These are phyloP conservation scores for Ceriops decandra DNA, from an alignment of 345 rosid genomes.

Conservation along the genomic window DNA sequence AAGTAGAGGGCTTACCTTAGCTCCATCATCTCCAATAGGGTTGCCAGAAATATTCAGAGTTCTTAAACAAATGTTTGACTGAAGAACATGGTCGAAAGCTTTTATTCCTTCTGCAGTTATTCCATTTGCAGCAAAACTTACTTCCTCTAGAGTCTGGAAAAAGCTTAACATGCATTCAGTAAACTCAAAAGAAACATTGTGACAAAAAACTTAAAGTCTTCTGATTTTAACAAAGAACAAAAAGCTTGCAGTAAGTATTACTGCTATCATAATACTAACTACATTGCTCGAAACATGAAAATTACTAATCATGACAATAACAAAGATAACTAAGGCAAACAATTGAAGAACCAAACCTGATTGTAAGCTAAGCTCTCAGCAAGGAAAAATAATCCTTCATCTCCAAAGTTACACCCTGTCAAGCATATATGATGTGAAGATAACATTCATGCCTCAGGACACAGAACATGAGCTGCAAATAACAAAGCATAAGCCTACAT, in stretches of 20 bases:
- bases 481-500: not conserved
- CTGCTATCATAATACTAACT: not conserved
- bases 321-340: not conserved
- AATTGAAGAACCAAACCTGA: conserved; percentile 47
- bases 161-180: conserved; percentile 6
- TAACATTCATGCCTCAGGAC: not conserved
- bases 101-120: conserved; percentile 80
- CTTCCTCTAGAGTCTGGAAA: conserved; percentile 79
- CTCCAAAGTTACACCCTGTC: conserved; percentile 89
- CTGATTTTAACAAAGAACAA: not conserved
- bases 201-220: conserved; percentile 4
- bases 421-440: conserved; percentile 22
- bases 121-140: conserved; percentile 93
- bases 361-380: conserved; percentile 90
- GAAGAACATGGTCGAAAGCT: conserved; percentile 86
- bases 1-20: conserved; percentile 56
- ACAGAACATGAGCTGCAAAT: not conserved
- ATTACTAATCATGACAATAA: conserved; percentile 3
- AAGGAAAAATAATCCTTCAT: conserved; percentile 82
- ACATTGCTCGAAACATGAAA: not conserved
- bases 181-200: not conserved
- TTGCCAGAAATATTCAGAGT: conserved; percentile 86
- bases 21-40: conserved; percentile 93
- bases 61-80: conserved; percentile 64
- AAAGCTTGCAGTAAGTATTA: not conserved